Conservation (phyloP, 1,139 yeast genomes). For the Saccharomyces hybrid region DNA sequence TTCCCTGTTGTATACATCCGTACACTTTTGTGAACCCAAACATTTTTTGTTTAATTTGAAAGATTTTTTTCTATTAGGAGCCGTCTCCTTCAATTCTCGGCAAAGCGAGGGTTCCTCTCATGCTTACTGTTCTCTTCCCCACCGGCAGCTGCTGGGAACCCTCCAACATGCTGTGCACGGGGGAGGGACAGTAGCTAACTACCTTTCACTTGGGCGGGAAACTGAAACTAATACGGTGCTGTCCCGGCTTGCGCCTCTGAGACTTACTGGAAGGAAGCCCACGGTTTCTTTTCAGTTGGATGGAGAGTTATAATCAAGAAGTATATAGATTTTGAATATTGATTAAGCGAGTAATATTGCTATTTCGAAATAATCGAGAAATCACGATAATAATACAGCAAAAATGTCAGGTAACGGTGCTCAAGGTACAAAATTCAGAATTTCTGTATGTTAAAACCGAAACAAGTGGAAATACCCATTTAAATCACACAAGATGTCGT, state of each 20-base stretch:
- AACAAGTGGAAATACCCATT: not conserved
- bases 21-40: not conserved
- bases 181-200: not conserved
- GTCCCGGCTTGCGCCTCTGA: not conserved
- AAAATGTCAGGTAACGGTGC: slow-evolving; percentile 85
- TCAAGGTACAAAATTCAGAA: slow-evolving; percentile 99
- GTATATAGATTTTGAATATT: not conserved
- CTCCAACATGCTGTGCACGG: no score
- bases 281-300: not conserved
- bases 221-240: not conserved
- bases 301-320: slow-evolving; percentile 1
- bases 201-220: not conserved
- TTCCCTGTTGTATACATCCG: not conserved
- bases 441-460: slow-evolving; percentile 71
- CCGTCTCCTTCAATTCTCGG: not conserved
- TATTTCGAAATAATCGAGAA: not conserved
- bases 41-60: not conserved
- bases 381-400: slow-evolving; percentile 22
- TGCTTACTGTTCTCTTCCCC: not conserved
- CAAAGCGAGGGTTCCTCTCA: not conserved
- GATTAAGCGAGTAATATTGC: not conserved
- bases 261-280: not conserved
- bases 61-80: not conserved
- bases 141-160: not conserved
- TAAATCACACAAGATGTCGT: not conserved